Base-by-base conservation (phyloP, 352 stramenopile genomes). In the Globisporangium okanoganense region DNA sequence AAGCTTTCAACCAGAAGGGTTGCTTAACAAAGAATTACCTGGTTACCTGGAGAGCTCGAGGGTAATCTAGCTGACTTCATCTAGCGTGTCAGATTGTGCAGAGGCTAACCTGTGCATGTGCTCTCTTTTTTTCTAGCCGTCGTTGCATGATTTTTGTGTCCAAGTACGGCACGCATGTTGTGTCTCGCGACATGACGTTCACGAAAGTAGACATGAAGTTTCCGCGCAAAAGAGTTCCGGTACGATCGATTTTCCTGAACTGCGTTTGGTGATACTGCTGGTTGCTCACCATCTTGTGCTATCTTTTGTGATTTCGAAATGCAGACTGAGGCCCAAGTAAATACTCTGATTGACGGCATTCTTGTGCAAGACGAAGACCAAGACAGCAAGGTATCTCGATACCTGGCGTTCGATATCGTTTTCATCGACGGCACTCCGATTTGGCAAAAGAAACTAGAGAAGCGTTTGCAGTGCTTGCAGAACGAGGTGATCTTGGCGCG, bases 171-270 rank as follows among this genome's bases (percentile, higher is more conserved):
- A 89, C 82, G 20, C 94, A 90, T 49, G 75, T 95, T 13, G 79
- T 95, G 6, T 95, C 84, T 41, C 82, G 86, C 1, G 71, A 90
- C 62, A 85, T 90, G 76, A 83, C 84, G 0, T 92, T 95, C 52
- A 91, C 86, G 10, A 93, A 94, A 67, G 76, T 94, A n/a, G 72
- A 90, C 22, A 92, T 95, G 80, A 92, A 92, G 61, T 92, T 95
- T 47, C 84, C 86, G n/a, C 82, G 84, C 44, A 79, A 83, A 63
- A 79, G 84, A 56, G 73, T 78, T 10, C 61, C 77, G 67, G 84
- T 95, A 71, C n/a, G 59, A 50, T 29, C 20, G n/a, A 27, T 22
- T 49, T n/a, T 40, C 10, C 24, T 29, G 25, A 45, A 41, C 38
- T 40, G 14, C 24, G 25, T 56, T 18, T 43, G 52, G 27, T 41